Conservation (phyloP, 345 rosid species). For the Pugionium cornutum region DNA sequence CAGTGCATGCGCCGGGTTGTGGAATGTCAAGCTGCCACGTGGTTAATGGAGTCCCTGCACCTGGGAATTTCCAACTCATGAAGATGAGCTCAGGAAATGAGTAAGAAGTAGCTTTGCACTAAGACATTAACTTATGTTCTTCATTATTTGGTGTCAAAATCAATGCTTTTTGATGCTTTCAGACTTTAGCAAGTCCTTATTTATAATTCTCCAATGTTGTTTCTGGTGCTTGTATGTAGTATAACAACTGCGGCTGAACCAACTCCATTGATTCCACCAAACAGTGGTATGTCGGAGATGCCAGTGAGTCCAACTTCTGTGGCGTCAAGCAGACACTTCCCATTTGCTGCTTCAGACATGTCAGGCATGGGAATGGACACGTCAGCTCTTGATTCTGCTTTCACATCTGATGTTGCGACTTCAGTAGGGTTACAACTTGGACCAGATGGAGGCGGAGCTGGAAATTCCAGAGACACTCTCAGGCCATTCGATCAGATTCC, state of each 20-base stretch:
- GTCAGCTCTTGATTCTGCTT: no score
- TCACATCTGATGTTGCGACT: no score
- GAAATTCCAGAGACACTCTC: conserved; percentile 71
- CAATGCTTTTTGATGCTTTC: no score
- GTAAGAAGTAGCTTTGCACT: conserved; percentile 51
- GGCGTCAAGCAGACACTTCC: conserved; percentile 87
- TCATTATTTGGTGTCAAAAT: no score
- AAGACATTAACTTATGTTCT: no score
- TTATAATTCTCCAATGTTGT: background rate
- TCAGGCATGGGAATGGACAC: conserved; percentile 93
- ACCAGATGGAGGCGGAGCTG: conserved; percentile 56
- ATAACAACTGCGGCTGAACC: conserved; percentile 64
- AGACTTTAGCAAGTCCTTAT: background rate
- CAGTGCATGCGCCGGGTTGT: conserved; percentile 67
- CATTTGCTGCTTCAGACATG: conserved; percentile 82
- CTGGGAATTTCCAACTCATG: conserved; percentile 81
- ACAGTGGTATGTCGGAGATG: conserved; percentile 75
- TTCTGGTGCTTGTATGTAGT: conserved; percentile 47
- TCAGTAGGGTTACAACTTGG: no score
- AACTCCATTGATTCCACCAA: conserved; percentile 72
- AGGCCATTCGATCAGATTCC: conserved; percentile 88
- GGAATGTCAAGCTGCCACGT: conserved; percentile 95
- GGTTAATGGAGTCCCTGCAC: conserved; percentile 96
- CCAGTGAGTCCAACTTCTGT: conserved; percentile 92
- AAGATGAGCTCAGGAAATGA: conserved; percentile 43